phyloP scores from a whole-genome alignment of 1,284 basidiomycete species.

The Moesziomyces globuligerus region DNA sequence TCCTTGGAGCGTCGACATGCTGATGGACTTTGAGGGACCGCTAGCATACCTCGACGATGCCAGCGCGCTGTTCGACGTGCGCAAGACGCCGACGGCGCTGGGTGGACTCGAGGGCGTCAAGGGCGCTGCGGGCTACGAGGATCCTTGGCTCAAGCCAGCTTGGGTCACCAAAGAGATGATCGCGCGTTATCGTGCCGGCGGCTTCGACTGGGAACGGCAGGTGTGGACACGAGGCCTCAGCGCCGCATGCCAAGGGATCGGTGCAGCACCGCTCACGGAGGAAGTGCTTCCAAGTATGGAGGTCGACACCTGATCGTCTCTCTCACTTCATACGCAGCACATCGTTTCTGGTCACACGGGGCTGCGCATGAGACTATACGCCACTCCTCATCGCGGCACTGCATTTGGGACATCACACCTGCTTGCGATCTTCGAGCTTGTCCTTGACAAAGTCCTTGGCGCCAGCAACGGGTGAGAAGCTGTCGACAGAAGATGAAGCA shows the following conservation, averaged over 20 bases:
- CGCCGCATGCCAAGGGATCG: conserved; percentile 51
- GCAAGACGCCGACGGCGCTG: conserved; percentile 43
- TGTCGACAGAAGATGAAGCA: not conserved
- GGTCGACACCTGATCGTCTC: conserved; percentile 15
- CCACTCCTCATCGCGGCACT: not conserved
- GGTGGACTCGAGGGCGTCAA: conserved; percentile 48
- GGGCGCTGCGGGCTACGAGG: conserved; percentile 51
- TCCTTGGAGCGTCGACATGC: conserved; percentile 50
- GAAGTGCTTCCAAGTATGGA: conserved; percentile 23
- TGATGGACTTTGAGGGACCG: conserved; percentile 59
- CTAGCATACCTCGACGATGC: conserved; percentile 59
- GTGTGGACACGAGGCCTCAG: conserved; percentile 55
- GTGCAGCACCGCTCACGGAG: conserved; percentile 24
- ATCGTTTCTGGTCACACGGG: not conserved
- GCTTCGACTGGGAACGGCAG: conserved; percentile 58
- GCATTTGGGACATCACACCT: not conserved
- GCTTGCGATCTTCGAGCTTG: conserved; percentile 9
- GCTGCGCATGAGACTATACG: not conserved
- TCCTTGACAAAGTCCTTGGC: conserved; percentile 42
- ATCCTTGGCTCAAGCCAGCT: conserved; percentile 56
- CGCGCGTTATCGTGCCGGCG: conserved; percentile 56
- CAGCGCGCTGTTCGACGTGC: conserved; percentile 37
- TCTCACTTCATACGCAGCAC: not conserved
- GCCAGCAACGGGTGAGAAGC: conserved; percentile 19
- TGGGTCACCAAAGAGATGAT: conserved; percentile 38